Percentiles rank a stretch among this genome's conserved stretches.
Conservation (phyloP, 495 filamentous ascomycete species). For the Aspergillus funiculosus region DNA sequence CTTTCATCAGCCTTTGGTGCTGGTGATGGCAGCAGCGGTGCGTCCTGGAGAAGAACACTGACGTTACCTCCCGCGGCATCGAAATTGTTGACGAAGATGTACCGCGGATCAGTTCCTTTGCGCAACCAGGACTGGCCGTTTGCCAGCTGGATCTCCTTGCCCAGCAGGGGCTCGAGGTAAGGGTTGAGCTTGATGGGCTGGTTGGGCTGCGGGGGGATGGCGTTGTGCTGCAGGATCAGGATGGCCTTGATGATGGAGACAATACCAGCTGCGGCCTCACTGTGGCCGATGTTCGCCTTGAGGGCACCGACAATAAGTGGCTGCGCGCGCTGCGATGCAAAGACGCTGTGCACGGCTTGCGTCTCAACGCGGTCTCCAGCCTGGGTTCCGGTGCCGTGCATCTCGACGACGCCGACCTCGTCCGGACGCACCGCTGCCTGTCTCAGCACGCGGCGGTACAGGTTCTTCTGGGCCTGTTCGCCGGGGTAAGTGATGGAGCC, state of each 20-base stretch:
- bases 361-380: slow-evolving; percentile 32
- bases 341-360: slow-evolving; percentile 22
- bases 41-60: slow-evolving; percentile 4
- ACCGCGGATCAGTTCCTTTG: neutral
- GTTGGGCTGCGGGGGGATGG: slow-evolving; percentile 30
- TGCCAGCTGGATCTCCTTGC: neutral
- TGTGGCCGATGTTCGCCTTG: slow-evolving; percentile 36
- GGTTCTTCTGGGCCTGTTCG: slow-evolving; percentile 39
- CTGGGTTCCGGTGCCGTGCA: slow-evolving; percentile 43
- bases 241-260: slow-evolving; percentile 31
- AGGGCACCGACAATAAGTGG: slow-evolving; percentile 24
- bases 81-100: slow-evolving; percentile 29
- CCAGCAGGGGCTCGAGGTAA: slow-evolving; percentile 16
- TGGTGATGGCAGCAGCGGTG: neutral
- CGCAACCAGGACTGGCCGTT: neutral
- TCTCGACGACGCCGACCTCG: slow-evolving; percentile 48
- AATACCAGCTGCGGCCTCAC: slow-evolving; percentile 29
- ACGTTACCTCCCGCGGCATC: slow-evolving; percentile 5
- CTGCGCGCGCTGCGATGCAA: slow-evolving; percentile 8
- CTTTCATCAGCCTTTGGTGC: too few species aligned
- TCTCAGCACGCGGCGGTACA: slow-evolving; percentile 40
- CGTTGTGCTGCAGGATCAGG: slow-evolving; percentile 25
- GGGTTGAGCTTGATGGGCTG: slow-evolving; percentile 38
- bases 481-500: slow-evolving; percentile 40
- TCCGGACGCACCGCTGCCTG: slow-evolving; percentile 40